A percentile compares a stretch with the other conserved stretches of the same genome.
These are phyloP conservation scores for Cytospora leucostoma DNA, from an alignment of 2,329 filamentous ascomycete species.

Conservation along the genomic window DNA sequence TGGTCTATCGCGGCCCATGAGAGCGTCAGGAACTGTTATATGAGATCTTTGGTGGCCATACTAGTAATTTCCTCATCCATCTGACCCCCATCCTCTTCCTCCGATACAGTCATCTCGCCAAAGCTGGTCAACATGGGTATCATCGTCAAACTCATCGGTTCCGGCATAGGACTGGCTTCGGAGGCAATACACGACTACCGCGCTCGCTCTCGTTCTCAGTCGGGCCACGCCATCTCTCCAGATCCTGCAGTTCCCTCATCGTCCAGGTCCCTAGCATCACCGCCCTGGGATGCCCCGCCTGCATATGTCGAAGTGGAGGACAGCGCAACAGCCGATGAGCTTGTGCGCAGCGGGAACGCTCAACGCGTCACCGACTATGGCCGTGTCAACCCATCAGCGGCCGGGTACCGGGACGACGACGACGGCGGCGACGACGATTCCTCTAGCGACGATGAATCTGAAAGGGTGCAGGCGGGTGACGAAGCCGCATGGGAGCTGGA, in stretches of 20 bases:
- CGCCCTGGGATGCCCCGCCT: background rate
- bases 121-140: conserved; percentile 12
- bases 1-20: too few species aligned
- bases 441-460: conserved; percentile 13
- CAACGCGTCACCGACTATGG: conserved; percentile 7
- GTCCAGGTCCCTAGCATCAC: background rate
- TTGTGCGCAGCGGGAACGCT: conserved; percentile 13
- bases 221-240: conserved; percentile 10
- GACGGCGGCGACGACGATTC: conserved; percentile 20
- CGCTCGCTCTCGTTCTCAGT: conserved; percentile 21
- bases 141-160: conserved; percentile 22
- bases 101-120: background rate
- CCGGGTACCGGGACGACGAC: conserved; percentile 11
- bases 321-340: conserved; percentile 15
- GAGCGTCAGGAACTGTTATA: too few species aligned
- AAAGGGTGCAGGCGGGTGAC: conserved; percentile 17
- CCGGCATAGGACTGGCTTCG: conserved; percentile 29
- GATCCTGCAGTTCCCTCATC: conserved; percentile 11
- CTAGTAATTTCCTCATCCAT: too few species aligned
- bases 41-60: too few species aligned
- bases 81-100: too few species aligned
- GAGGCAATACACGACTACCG: conserved; percentile 31
- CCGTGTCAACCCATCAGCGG: background rate
- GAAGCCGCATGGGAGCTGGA: conserved; percentile 34
- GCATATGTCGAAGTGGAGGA: conserved; percentile 26